Base-by-base conservation (phyloP, 805 yeast genomes). In the Starmerella potacharoeniae region DNA sequence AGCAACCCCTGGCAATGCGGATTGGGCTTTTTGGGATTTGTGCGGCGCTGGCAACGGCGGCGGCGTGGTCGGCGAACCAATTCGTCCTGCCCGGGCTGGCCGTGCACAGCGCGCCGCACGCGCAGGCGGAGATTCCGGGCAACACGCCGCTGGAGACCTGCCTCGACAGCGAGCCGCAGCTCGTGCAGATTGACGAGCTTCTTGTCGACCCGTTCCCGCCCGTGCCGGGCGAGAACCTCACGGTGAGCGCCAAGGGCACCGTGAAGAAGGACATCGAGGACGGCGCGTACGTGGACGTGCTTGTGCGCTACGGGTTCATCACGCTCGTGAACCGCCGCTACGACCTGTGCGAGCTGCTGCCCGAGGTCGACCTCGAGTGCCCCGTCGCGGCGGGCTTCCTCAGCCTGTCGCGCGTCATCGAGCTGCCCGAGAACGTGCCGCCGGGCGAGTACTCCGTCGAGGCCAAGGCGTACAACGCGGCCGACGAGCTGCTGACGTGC, bases 251-350 rank as follows among this genome's bases (percentile, higher is more conserved):
- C 2, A 68, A 73, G 5, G 98, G 96, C 3, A 67, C 67, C 39
- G 71, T 91, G 51, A 57, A 72, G 28, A 67, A 75, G 51, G 74
- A 73, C 8, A 73, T 93, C 39, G 79, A 69, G 33, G 91, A 87
- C 17, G 98, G 98, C 36, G 86, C 97, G 0, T 93, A 90, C 65
- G 95, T 93, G 51, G 96, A 90, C 62, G 91, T 93, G 33, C 95
- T 88, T 62, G 97, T 93, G 22, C 78, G 86, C 61, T 84, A 89
- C 65, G 98, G 97, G 6, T 90, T 85, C 72, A 90, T 93, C 70
- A 85, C 85, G 63, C 76, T 93, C 55, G 72, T 93, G 52, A 84
- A 87, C 63, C 91, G 89, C 68, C 86, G 95, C n/a, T 86, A 83
- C 68, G 97, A 93, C 69, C 74, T 93, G 58, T 93, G 98, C 71